Base-by-base conservation (phyloP, 1,284 basidiomycete species). In the Mycena citricolor region DNA sequence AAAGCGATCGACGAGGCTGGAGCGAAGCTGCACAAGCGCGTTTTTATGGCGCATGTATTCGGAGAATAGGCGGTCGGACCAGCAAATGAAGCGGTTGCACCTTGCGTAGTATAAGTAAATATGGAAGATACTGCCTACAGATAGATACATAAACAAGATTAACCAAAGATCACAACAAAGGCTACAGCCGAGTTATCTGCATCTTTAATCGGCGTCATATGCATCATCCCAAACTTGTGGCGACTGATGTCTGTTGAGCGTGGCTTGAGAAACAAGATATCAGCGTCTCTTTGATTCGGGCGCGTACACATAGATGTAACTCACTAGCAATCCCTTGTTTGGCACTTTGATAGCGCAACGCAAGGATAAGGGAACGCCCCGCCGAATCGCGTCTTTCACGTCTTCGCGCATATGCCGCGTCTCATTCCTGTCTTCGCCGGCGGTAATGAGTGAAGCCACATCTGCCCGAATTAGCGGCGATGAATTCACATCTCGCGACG, bases 1-100 rank as follows among this genome's bases (percentile, higher is more conserved):
- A 51, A 68, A 13, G 72, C 74, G 24, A 81, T 92, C 34, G 81
- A 84, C 23, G 67, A 70, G 14, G 71, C 72, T 4, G 87, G 85
- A 1, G 68, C 70, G n/a, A 73, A 79, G 59, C 52, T 77, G 16
- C 79, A 89, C 61, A 81, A 77, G 63, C 65, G 78, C 26, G 55
- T 64, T 4, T 80, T 67, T 54, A 74, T 77, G 65, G 47, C 60
- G 44, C 54, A 61, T 39, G 53, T 63, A n/a, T 67, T 67, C 49
- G 57, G 53, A 4, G 64, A 65, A 45, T 62, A 53, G 54, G 14
- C 17, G 28, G 19, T n/a, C n/a, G n/a, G n/a, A n/a, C n/a, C n/a
- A n/a, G n/a, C n/a, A n/a, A n/a, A n/a, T n/a, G n/a, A n/a, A n/a
- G n/a, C n/a, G n/a, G n/a, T n/a, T n/a, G n/a, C n/a, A n/a, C n/a